phyloP scores from a whole-genome alignment of 768 basidiomycete species.

The Lentinula boryana region DNA sequence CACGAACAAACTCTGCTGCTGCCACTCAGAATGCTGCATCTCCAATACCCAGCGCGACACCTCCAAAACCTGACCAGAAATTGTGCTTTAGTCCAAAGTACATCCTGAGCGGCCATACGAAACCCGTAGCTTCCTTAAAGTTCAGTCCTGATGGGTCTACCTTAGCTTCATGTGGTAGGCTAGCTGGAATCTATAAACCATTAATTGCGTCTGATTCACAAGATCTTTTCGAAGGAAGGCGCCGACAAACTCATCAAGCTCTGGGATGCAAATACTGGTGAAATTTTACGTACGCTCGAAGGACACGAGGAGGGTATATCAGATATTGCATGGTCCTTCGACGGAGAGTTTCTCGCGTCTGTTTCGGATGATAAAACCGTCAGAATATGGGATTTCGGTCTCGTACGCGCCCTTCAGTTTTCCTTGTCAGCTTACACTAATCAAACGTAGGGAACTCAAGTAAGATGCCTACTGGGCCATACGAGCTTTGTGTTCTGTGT shows the following conservation, averaged over 20 bases:
- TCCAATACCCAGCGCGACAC: background rate
- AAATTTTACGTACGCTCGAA: constrained; percentile 64
- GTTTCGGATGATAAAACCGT: constrained; percentile 93
- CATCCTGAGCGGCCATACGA: constrained; percentile 76
- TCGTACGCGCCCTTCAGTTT: constrained; percentile 29
- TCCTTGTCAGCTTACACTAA: background rate
- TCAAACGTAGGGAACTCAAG: constrained; percentile 41
- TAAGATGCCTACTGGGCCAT: constrained; percentile 74
- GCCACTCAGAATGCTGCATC: background rate
- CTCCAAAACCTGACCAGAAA: background rate
- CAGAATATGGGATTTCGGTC: constrained; percentile 76
- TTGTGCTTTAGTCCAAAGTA: constrained; percentile 45
- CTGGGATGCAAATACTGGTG: constrained; percentile 71
- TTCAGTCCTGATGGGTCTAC: constrained; percentile 82
- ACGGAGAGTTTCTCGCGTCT: constrained; percentile 80
- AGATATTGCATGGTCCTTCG: constrained; percentile 83
- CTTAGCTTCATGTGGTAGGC: constrained; percentile 82
- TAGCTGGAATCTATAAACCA: background rate
- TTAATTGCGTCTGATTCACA: background rate
- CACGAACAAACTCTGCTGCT: background rate
- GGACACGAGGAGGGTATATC: constrained; percentile 84
- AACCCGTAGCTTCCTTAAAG: constrained; percentile 78
- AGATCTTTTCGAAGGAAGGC: constrained; percentile 42
- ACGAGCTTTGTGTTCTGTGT: constrained; percentile 94
- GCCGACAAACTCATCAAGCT: constrained; percentile 80